A percentile compares a stretch with the other conserved stretches of the same genome.
These are phyloP conservation scores for Chrysophaeum taylorii DNA, from an alignment of 352 stramenopile genomes.

Conservation along the genomic window DNA sequence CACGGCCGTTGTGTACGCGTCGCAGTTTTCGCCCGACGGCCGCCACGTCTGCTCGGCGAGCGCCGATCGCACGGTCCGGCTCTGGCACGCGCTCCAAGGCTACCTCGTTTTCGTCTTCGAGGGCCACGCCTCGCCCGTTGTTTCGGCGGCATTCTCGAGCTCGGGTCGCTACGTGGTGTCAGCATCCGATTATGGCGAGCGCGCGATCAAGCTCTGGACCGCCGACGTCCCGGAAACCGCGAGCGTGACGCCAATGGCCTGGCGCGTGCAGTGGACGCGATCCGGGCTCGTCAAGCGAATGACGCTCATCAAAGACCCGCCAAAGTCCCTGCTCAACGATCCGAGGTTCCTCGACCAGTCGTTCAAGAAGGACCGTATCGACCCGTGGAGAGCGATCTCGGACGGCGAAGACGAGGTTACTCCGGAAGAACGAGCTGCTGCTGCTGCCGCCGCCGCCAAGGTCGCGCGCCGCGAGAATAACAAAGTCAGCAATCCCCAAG, in stretches of 20 bases:
- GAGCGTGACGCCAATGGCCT: not conserved
- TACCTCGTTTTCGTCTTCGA: slow-evolving; percentile 20
- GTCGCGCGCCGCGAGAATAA: not conserved
- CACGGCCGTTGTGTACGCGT: slow-evolving; percentile 25
- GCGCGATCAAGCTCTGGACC: slow-evolving; percentile 18
- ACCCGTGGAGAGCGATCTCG: not conserved
- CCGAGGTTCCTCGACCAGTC: too few relatives aligned
- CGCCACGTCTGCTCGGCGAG: slow-evolving; percentile 21
- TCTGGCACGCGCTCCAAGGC: slow-evolving; percentile 24
- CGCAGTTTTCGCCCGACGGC: slow-evolving; percentile 26
- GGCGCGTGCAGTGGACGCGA: slow-evolving; percentile 3
- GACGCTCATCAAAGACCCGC: not conserved
- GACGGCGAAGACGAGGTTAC: slow-evolving; percentile 10
- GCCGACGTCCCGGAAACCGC: not conserved
- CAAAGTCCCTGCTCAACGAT: not conserved
- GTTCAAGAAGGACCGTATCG: not conserved
- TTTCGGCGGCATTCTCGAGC: slow-evolving; percentile 5
- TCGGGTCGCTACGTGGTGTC: slow-evolving; percentile 15
- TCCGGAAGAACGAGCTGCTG: not conserved
- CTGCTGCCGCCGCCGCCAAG: too few relatives aligned
- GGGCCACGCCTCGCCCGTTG: slow-evolving; percentile 16
- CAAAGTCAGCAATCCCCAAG: not conserved
- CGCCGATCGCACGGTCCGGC: slow-evolving; percentile 25
- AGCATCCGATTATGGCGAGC: slow-evolving; percentile 17
- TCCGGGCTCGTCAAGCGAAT: not conserved